phyloP scores from a whole-genome alignment of 2,329 filamentous ascomycete genomes.

The Lanzia echinophila region DNA sequence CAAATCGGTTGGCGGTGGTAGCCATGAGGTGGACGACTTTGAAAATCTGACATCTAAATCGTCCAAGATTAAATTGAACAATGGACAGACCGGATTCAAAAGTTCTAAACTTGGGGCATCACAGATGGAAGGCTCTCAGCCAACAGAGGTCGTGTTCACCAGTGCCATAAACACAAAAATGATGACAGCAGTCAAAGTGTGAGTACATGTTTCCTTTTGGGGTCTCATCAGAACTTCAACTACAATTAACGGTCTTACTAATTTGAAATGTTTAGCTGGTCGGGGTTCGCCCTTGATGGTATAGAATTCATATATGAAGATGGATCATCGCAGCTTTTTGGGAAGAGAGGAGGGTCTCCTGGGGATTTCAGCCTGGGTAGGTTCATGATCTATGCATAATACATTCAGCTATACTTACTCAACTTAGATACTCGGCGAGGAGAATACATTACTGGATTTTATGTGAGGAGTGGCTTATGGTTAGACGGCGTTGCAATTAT shows the following conservation, averaged over 20 bases:
- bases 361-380: slow-evolving; percentile 71
- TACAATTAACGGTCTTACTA: neutral
- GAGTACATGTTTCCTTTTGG: slow-evolving; percentile 42
- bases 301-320: slow-evolving; percentile 94
- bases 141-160: slow-evolving; percentile 68
- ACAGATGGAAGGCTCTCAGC: slow-evolving; percentile 60
- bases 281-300: slow-evolving; percentile 68
- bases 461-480: slow-evolving; percentile 71
- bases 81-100: slow-evolving; percentile 66
- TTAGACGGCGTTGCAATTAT: slow-evolving; percentile 86
- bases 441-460: slow-evolving; percentile 83
- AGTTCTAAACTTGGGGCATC: slow-evolving; percentile 69
- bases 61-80: slow-evolving; percentile 67
- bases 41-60: slow-evolving; percentile 61
- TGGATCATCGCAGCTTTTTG: slow-evolving; percentile 75
- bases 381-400: slow-evolving; percentile 26
- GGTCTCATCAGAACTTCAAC: neutral
- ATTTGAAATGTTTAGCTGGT: slow-evolving; percentile 1
- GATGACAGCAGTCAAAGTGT: slow-evolving; percentile 63
- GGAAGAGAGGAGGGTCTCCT: slow-evolving; percentile 65
- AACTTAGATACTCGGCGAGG: slow-evolving; percentile 68
- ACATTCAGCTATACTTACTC: neutral
- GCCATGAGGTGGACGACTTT: slow-evolving; percentile 72
- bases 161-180: slow-evolving; percentile 65
- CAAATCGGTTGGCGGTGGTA: slow-evolving; percentile 69